These are phyloP conservation scores for Exophiala viscosa DNA, from an alignment of 2,329 filamentous ascomycete genomes.

Conservation along the genomic window DNA sequence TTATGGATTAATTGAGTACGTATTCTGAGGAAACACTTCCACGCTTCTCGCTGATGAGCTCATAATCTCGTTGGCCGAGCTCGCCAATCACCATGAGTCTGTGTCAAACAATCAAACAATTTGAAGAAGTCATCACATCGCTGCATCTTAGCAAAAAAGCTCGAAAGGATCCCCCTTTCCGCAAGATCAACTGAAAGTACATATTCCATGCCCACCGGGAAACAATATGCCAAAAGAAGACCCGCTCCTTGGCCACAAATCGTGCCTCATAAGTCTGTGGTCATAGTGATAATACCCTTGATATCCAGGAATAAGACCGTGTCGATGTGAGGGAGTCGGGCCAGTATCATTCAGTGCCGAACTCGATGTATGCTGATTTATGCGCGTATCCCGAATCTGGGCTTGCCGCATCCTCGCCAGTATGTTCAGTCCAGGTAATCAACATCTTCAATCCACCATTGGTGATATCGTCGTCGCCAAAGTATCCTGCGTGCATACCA, in stretches of 20 bases:
- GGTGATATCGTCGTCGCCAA: constrained; percentile 31
- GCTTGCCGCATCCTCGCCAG: constrained; percentile 28
- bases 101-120: not conserved
- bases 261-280: not conserved
- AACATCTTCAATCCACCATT: constrained; percentile 34
- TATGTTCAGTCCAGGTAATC: constrained; percentile 34
- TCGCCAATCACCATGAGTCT: not conserved
- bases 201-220: not conserved
- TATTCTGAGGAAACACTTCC: too few relatives aligned
- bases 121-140: not conserved
- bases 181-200: not conserved
- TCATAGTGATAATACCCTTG: not conserved
- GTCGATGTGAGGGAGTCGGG: not conserved
- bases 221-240: not conserved
- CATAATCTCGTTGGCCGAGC: not conserved
- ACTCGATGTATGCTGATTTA: constrained; percentile 18
- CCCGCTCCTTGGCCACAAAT: not conserved
- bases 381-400: constrained; percentile 30
- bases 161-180: not conserved
- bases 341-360: not conserved
- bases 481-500: constrained; percentile 32
- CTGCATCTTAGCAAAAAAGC: not conserved
- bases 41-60: not conserved
- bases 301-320: not conserved
- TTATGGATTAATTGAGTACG: too few relatives aligned